These are phyloP conservation scores for Tranzscheliella williamsii DNA, from an alignment of 1,284 basidiomycete genomes.

Conservation along the genomic window DNA sequence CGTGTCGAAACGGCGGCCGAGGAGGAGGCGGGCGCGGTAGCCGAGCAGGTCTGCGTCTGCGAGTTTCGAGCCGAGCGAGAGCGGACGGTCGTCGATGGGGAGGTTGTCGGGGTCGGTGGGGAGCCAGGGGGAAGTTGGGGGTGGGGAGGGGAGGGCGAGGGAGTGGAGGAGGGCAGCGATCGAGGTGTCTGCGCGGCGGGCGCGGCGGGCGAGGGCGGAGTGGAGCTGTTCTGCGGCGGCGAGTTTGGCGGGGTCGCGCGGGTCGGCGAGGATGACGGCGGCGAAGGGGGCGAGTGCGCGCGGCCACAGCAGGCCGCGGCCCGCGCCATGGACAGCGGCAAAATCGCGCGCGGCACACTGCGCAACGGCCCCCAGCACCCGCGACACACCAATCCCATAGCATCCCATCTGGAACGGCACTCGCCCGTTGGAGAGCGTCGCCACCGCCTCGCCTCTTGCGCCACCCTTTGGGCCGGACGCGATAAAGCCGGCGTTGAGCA, in stretches of 20 bases:
- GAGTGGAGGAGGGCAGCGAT: constrained; percentile 1
- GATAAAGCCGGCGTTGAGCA: constrained; percentile 46
- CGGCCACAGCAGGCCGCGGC: constrained; percentile 55
- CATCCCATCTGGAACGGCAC: constrained; percentile 61
- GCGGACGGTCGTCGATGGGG: constrained; percentile 53
- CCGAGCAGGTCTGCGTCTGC: constrained; percentile 60
- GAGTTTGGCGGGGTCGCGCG: constrained; percentile 3
- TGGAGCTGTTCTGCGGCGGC: constrained; percentile 1
- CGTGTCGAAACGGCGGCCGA: constrained; percentile 49
- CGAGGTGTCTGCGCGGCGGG: background rate
- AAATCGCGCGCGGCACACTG: constrained; percentile 24
- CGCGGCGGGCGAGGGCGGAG: background rate
- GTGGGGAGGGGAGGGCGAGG: background rate
- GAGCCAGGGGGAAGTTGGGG: background rate
- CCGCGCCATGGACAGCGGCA: background rate
- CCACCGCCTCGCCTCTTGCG: no score
- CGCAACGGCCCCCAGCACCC: constrained; percentile 59
- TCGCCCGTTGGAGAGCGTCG: constrained; percentile 19
- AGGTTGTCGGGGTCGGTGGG: background rate
- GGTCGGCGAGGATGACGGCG: constrained; percentile 10
- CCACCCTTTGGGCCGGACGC: constrained; percentile 1
- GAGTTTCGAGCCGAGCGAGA: constrained; percentile 52
- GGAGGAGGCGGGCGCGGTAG: constrained; percentile 47
- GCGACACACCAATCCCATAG: constrained; percentile 61
- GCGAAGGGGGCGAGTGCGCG: constrained; percentile 46